These are phyloP conservation scores for Fusarium longipes DNA, from an alignment of 2,329 filamentous ascomycete genomes.

Conservation along the genomic window DNA sequence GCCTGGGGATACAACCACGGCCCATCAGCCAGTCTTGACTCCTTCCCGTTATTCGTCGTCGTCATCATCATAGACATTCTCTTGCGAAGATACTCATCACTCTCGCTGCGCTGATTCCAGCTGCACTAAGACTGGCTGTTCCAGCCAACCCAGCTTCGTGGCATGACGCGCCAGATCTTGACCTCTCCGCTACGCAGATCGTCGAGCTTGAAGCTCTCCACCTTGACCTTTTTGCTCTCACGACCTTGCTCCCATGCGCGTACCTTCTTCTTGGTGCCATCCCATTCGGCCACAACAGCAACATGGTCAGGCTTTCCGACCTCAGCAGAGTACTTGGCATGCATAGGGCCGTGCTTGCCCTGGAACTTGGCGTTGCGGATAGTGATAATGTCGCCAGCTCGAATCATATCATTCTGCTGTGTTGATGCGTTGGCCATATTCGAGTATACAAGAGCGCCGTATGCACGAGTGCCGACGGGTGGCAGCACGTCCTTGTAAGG, in stretches of 20 bases:
- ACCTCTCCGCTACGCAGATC: constrained; percentile 94
- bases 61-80: constrained; percentile 31
- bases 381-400: constrained; percentile 90
- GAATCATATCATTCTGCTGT: constrained; percentile 90
- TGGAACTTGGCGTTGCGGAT: constrained; percentile 95
- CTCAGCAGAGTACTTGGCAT: constrained; percentile 90
- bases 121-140: constrained; percentile 67
- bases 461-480: constrained; percentile 88
- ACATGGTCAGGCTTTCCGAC: constrained; percentile 92
- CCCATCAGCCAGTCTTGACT: constrained; percentile 16
- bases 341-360: constrained; percentile 94
- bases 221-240: constrained; percentile 91
- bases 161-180: constrained; percentile 97
- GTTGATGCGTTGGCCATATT: constrained; percentile 96
- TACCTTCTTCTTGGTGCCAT: constrained; percentile 98
- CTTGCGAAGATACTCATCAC: constrained; percentile 12
- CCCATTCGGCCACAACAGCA: constrained; percentile 93
- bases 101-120: constrained; percentile 36
- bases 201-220: constrained; percentile 93
- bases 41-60: constrained; percentile 30
- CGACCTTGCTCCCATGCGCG: constrained; percentile 94
- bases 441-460: constrained; percentile 91
- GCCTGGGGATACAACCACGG: constrained; percentile 27
- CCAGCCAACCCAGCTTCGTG: constrained; percentile 93
- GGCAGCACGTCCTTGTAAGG: constrained; percentile 78